Conservation (phyloP, 192 early-diverging fungal species). For the Coemansia erecta region DNA sequence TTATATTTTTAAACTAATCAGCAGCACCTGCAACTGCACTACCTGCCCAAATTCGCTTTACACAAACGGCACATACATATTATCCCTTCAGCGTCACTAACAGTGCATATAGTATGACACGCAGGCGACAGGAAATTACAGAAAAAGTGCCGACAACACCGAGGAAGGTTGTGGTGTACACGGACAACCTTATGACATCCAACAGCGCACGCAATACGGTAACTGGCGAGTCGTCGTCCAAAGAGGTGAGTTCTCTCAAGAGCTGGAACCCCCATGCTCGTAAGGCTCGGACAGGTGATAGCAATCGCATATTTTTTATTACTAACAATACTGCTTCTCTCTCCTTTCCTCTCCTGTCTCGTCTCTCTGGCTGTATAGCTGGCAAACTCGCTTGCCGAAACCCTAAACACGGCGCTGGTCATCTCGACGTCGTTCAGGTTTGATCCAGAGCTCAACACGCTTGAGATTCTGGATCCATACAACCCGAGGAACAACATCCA, state of each 20-base stretch:
- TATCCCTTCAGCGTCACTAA: neutral
- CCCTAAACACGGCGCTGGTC: constrained; percentile 46
- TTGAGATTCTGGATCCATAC: constrained; percentile 49
- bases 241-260: constrained; percentile 20
- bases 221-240: constrained; percentile 24
- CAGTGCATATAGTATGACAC: constrained; percentile 20
- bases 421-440: constrained; percentile 50
- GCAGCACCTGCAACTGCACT: too few relatives aligned
- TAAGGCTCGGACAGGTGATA: too few relatives aligned
- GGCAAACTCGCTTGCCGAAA: constrained; percentile 34
- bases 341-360: neutral
- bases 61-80: too few relatives aligned
- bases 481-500: constrained; percentile 45
- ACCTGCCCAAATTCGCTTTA: too few relatives aligned
- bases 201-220: constrained; percentile 32
- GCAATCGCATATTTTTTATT: too few relatives aligned
- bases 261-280: too few relatives aligned
- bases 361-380: constrained; percentile 25
- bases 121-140: constrained; percentile 44
- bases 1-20: too few relatives aligned
- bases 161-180: constrained; percentile 52
- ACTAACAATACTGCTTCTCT: too few relatives aligned
- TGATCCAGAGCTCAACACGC: constrained; percentile 51
- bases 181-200: constrained; percentile 52
- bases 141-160: constrained; percentile 48